Base-by-base conservation (phyloP, 2,329 filamentous ascomycete species). In the Arthrobotrys entomopaga region DNA sequence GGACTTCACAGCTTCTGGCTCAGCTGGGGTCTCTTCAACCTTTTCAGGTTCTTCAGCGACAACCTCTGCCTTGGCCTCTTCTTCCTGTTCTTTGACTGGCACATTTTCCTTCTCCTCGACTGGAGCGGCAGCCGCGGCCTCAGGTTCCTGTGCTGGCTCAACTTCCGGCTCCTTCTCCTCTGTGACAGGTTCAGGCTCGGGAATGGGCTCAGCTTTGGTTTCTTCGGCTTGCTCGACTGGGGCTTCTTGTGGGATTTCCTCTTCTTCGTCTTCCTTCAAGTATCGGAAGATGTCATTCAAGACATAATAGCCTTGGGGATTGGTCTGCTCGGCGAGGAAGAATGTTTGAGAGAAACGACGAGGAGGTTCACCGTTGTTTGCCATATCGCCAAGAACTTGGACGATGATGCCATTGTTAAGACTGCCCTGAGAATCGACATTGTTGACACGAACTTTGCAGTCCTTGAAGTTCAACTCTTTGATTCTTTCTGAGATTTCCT, bases 331-430 rank as follows among this genome's bases (percentile, higher is more conserved):
- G 56, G 95, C 95, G 76, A 99, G 91, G 76, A 99, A 92, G 79
- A 99, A 99, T 60, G 94, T 98, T 86, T 99, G 95, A 46, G 93
- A 91, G 80, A 99, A 99, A 82, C 97, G 97, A 85, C 91, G 93
- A 80, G 94, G 92, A 71, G 95, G 91, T 77, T 90, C 89, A 56
- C 88, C 89, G 83, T 96, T 96, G 87, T 96, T 97, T 79, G 93
- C 97, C 80, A 95, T 96, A 84, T 98, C 94, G 77, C 95, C 95
- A 81, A 99, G 97, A 79, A 98, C 95, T 82, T 97, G 93, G 80
- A 99, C 96, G 79, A 99, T 89, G 78, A 99, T 98, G 43, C 78
- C 78, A 84, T 93, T 96, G 76, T 93, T 89, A 82, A 89, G 91
- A 8, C 94, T 97, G 76, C 90, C 90, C 83, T 99, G 94, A 16